These are phyloP conservation scores for Hyphodiscus hymeniophilus DNA, from an alignment of 495 filamentous ascomycete genomes.

Conservation along the genomic window DNA sequence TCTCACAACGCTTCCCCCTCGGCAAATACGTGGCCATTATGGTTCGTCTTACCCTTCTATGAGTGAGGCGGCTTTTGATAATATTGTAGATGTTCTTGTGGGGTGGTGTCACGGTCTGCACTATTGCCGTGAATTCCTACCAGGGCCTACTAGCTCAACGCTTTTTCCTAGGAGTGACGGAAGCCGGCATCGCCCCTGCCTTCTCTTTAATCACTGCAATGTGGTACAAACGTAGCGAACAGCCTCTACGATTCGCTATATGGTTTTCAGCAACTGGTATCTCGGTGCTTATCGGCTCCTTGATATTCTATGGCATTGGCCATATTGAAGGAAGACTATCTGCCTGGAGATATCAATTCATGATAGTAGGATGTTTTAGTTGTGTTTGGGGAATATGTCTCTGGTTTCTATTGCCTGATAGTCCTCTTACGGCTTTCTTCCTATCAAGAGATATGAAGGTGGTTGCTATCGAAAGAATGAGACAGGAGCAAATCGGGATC, in stretches of 20 bases:
- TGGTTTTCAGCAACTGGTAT: slow-evolving; percentile 9
- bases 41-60: background rate
- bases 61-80: background rate
- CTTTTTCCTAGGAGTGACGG: background rate
- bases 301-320: background rate
- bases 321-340: background rate
- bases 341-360: slow-evolving; percentile 38
- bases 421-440: slow-evolving; percentile 44
- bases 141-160: background rate
- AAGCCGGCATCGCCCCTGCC: background rate
- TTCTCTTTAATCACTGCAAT: slow-evolving; percentile 6
- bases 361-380: slow-evolving; percentile 38
- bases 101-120: background rate
- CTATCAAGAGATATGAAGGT: slow-evolving; percentile 34
- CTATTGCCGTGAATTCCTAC: background rate
- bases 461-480: slow-evolving; percentile 53
- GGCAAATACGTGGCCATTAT: background rate
- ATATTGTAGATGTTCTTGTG: background rate
- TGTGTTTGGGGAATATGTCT: background rate
- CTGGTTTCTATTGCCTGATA: slow-evolving; percentile 40
- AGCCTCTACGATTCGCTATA: slow-evolving; percentile 1
- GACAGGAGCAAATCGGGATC: slow-evolving; percentile 58
- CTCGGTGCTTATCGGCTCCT: background rate
- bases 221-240: background rate
- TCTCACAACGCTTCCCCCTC: background rate